Evolutionary conservation across 2,329 filamentous ascomycete genomes (phyloP).

Genomic region (Aspergillus viridinutans): DNA sequence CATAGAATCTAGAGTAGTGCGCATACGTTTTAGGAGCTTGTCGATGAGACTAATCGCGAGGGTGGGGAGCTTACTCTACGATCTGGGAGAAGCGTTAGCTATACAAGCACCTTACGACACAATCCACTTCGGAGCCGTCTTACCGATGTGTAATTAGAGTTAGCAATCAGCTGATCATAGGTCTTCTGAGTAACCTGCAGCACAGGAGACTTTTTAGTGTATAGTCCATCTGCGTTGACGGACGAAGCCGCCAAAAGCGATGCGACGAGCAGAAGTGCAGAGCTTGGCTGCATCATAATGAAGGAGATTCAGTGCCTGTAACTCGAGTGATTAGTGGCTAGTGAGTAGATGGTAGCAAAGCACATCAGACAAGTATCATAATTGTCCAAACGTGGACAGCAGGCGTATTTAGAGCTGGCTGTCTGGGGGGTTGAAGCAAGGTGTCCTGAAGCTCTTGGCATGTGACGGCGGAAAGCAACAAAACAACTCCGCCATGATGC

Average conservation of each 20-base stretch:
- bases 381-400: background rate
- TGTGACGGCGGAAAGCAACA: conserved; percentile 16
- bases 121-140: conserved; percentile 24
- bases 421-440: conserved; percentile 24
- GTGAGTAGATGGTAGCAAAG: background rate
- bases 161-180: conserved; percentile 77
- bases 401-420: conserved; percentile 1
- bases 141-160: conserved; percentile 90
- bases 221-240: conserved; percentile 66
- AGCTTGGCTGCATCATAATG: conserved; percentile 38
- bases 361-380: background rate
- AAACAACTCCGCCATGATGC: conserved; percentile 3
- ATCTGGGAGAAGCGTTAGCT: conserved; percentile 38
- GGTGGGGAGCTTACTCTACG: conserved; percentile 45
- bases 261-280: conserved; percentile 48
- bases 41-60: conserved; percentile 9
- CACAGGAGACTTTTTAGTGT: conserved; percentile 82
- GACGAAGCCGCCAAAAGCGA: conserved; percentile 64
- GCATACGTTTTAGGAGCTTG: conserved; percentile 30
- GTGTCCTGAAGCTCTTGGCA: conserved; percentile 42
- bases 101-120: background rate
- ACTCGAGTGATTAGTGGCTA: background rate
- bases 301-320: background rate
- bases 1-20: conserved; percentile 69
- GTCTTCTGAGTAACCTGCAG: conserved; percentile 73